These are phyloP conservation scores for Ceratocystis diversiconidia DNA, from an alignment of 2,329 filamentous ascomycete genomes.

Conservation along the genomic window DNA sequence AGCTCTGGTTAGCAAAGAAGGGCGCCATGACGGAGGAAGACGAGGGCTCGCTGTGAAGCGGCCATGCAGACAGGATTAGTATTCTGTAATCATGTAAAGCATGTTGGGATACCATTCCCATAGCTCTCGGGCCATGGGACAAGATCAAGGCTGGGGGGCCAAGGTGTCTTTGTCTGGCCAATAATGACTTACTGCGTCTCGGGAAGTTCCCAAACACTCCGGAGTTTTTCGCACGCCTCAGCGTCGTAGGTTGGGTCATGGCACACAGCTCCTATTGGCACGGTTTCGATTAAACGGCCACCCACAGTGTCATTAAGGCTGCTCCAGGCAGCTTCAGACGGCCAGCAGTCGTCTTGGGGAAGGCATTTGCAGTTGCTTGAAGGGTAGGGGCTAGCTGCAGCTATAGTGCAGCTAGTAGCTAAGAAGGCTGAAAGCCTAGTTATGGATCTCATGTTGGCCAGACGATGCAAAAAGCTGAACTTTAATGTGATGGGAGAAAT, in stretches of 20 bases:
- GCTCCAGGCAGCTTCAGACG: slow-evolving; percentile 32
- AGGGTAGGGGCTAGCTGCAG: not conserved
- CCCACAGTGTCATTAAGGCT: slow-evolving; percentile 37
- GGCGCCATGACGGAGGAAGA: slow-evolving; percentile 30
- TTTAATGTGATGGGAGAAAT: not conserved
- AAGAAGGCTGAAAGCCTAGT: slow-evolving; percentile 10
- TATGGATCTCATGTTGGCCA: not conserved
- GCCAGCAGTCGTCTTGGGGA: slow-evolving; percentile 43
- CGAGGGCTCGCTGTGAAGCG: slow-evolving; percentile 23
- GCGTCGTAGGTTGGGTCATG: slow-evolving; percentile 35
- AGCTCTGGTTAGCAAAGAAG: slow-evolving; percentile 28
- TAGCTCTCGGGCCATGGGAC: no score
- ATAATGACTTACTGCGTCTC: slow-evolving; percentile 25
- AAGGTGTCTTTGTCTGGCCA: no score
- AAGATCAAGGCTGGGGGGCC: no score
- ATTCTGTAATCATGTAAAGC: no score
- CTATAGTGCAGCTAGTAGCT: not conserved
- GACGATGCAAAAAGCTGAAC: not conserved
- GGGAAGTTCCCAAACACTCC: slow-evolving; percentile 25
- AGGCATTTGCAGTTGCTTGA: slow-evolving; percentile 30
- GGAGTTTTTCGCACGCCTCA: slow-evolving; percentile 28
- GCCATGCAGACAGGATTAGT: no score
- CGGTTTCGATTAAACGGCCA: slow-evolving; percentile 37
- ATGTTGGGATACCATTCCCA: no score
- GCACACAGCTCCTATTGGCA: slow-evolving; percentile 39